Evolutionary conservation across 148 eudicot genomes (phyloP).

Genomic region (Pouteria glomerata): DNA sequence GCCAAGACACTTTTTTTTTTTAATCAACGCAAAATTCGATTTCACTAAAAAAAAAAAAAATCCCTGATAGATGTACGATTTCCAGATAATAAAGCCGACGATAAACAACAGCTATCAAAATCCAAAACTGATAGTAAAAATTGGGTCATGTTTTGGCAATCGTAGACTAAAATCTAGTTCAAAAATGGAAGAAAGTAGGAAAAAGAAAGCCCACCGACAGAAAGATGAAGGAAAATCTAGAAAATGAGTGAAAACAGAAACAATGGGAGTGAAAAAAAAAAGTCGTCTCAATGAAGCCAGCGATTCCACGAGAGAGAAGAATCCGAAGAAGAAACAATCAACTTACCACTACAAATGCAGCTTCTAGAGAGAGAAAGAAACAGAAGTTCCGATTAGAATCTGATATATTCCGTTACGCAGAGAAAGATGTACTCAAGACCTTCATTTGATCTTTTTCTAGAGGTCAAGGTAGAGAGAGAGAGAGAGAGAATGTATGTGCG

Average conservation of each 20-base stretch:
- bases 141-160: not conserved
- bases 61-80: not conserved
- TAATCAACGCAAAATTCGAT: not conserved
- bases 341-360: slow-evolving; percentile 15
- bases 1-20: not conserved
- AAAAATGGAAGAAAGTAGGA: not conserved
- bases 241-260: not conserved
- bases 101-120: not conserved
- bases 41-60: not conserved
- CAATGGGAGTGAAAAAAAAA: not conserved
- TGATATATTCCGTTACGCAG: not conserved
- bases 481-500: not conserved
- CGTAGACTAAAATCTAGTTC: not conserved
- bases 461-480: slow-evolving; percentile 5
- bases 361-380: not conserved
- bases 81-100: not conserved
- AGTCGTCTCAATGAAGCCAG: not conserved
- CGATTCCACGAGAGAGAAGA: not conserved
- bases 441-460: not conserved
- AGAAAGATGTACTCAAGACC: slow-evolving; percentile 1
- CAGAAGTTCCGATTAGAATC: not conserved
- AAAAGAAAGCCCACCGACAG: not conserved
- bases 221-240: not conserved
- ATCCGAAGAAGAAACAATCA: not conserved
- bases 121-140: not conserved